Conservation (phyloP, 305 asterid genomes). For the Rubia peregrina region DNA sequence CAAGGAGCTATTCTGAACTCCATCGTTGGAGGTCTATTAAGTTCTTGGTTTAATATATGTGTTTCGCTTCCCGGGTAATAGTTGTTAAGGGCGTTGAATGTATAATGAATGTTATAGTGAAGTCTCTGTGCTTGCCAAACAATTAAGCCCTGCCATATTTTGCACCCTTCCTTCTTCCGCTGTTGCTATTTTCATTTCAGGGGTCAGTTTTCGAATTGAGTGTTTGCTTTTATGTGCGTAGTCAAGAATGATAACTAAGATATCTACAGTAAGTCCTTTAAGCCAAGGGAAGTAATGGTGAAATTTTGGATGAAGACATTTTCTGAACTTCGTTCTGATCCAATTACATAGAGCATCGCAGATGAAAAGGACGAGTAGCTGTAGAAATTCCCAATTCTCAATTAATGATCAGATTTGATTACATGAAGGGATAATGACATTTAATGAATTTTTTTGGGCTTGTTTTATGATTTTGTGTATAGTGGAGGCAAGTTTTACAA, state of each 20-base stretch:
- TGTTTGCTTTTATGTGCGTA: background rate
- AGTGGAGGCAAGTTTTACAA: constrained; percentile 83
- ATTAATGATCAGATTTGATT: background rate
- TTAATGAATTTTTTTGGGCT: background rate
- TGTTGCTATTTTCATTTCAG: background rate
- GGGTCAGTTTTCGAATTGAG: background rate
- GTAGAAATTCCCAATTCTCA: background rate
- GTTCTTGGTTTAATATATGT: background rate
- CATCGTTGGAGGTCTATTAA: background rate
- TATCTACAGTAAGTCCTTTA: background rate
- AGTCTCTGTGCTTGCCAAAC: background rate
- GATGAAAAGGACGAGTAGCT: background rate
- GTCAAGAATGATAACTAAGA: background rate
- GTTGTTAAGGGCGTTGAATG: background rate
- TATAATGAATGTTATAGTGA: background rate
- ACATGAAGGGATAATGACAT: background rate
- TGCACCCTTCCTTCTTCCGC: background rate
- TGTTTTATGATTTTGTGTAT: constrained; percentile 18
- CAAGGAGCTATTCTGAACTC: background rate
- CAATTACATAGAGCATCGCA: background rate
- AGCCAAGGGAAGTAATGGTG: background rate
- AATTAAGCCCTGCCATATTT: background rate
- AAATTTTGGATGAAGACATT: background rate
- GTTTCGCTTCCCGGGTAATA: background rate
- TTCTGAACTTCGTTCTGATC: background rate